Conservation (phyloP, 805 yeast genomes). For the Jamesozyma piceae region DNA sequence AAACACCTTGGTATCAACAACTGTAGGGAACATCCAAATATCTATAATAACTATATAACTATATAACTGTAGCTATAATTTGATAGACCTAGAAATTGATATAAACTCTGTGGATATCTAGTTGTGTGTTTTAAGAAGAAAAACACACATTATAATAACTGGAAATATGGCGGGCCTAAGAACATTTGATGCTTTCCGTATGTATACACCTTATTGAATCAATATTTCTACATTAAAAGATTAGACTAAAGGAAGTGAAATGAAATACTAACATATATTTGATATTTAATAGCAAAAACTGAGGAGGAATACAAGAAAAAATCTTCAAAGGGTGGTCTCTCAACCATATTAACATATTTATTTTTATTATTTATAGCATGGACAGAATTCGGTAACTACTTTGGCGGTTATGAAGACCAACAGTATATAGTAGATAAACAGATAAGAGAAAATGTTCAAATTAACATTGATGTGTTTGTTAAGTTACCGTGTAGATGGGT, state of each 20-base stretch:
- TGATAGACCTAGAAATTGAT: too few species aligned
- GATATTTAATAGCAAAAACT: slow-evolving; percentile 40
- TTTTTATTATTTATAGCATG: slow-evolving; percentile 61
- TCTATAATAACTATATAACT: too few species aligned
- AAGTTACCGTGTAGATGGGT: slow-evolving; percentile 75
- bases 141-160: not conserved
- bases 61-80: too few species aligned
- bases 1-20: too few species aligned
- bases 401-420: slow-evolving; percentile 74
- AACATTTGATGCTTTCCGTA: slow-evolving; percentile 66
- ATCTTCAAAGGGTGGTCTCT: slow-evolving; percentile 67
- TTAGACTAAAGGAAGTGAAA: not conserved
- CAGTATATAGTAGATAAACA: slow-evolving; percentile 65
- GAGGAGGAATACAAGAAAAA: slow-evolving; percentile 61
- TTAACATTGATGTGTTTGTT: slow-evolving; percentile 73
- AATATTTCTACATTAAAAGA: not conserved
- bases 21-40: too few species aligned
- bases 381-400: slow-evolving; percentile 74
- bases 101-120: too few species aligned
- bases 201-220: slow-evolving; percentile 27
- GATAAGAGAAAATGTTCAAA: slow-evolving; percentile 46
- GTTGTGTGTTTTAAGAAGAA: not conserved
- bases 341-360: slow-evolving; percentile 56
- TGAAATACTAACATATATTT: not conserved
- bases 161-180: slow-evolving; percentile 32